Evolutionary conservation across 768 basidiomycete genomes (phyloP), one percentile per base, ranked within the genome.

Genomic region (Tephrocybe sp.): DNA sequence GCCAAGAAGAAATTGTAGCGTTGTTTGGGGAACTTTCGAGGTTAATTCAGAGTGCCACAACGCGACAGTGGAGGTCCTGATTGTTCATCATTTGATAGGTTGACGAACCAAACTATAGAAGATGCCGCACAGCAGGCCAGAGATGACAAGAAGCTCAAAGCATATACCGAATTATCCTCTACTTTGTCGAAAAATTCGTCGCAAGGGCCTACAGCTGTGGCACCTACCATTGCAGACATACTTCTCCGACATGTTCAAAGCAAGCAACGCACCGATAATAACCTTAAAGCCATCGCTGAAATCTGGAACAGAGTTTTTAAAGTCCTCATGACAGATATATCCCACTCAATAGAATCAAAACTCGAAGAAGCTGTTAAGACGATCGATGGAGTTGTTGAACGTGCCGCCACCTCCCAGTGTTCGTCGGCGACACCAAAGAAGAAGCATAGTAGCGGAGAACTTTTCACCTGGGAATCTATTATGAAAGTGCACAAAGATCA

Each of bases 251-350:
- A 79, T 48, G 67, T 68, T 38, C 69, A 76, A 49, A 71, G 65
- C 52, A 74, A 75, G 55, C 67, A 71, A 44, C 72, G 68, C 16
- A 64, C 72, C 23, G 73, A 77, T 47, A 64, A 65, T 41, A 71
- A 65, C 45, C 62, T 69, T 34, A 60, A 64, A 39, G 70, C 69
- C 12, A 70, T 79, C n/a, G 72, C 70, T 45, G 54, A 60, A 22
- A 57, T 79, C 36, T 82, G 81, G 80, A 68, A 67, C 51, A 65
- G 73, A 32, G 64, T 73, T n/a, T 75, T 81, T 44, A 66, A 73
- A 33, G 47, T 65, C 17, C 65, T 80, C 47, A 63, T 70, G 16
- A 60, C 60, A 14, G 75, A 78, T 31, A 72, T 79, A 39, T 70
- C 63, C 56, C 65, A 64, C 54, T 63, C 58, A 33, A 65, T 80